Percentiles rank a stretch among this genome's conserved stretches.
Conservation (phyloP, 306 rosid genomes). For the Vigna radiata region DNA sequence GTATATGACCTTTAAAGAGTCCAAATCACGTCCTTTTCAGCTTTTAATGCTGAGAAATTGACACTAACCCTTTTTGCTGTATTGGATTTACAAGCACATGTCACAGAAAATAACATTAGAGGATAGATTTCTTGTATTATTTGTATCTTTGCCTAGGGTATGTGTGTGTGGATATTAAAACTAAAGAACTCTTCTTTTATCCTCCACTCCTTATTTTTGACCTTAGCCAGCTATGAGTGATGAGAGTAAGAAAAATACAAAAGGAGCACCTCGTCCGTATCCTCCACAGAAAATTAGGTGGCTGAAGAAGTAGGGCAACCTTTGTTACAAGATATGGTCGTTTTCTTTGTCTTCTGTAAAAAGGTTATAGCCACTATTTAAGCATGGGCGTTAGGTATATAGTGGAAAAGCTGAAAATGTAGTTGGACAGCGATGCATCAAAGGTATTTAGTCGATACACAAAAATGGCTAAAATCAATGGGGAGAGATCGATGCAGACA, state of each 20-base stretch:
- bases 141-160: not conserved
- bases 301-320: slow-evolving; percentile 38
- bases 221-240: not conserved
- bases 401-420: slow-evolving; percentile 39
- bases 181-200: not conserved
- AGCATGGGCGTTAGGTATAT: not conserved
- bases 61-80: slow-evolving; percentile 24
- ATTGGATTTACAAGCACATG: not conserved
- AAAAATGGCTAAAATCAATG: slow-evolving; percentile 16
- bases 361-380: slow-evolving; percentile 23
- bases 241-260: slow-evolving; percentile 32
- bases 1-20: slow-evolving; percentile 43
- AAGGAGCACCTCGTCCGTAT: not conserved
- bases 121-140: slow-evolving; percentile 6
- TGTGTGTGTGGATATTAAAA: not conserved
- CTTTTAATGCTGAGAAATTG: slow-evolving; percentile 46
- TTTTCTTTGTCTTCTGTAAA: slow-evolving; percentile 33
- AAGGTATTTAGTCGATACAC: slow-evolving; percentile 3
- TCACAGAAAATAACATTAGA: slow-evolving; percentile 27
- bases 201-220: slow-evolving; percentile 1
- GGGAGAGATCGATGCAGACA: not conserved
- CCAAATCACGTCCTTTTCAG: slow-evolving; percentile 58
- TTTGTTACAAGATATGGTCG: slow-evolving; percentile 24
- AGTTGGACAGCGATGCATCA: slow-evolving; percentile 36
- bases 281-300: slow-evolving; percentile 3